phyloP scores from a whole-genome alignment of 148 eudicot species.

The Tetragonia tetragonoides region DNA sequence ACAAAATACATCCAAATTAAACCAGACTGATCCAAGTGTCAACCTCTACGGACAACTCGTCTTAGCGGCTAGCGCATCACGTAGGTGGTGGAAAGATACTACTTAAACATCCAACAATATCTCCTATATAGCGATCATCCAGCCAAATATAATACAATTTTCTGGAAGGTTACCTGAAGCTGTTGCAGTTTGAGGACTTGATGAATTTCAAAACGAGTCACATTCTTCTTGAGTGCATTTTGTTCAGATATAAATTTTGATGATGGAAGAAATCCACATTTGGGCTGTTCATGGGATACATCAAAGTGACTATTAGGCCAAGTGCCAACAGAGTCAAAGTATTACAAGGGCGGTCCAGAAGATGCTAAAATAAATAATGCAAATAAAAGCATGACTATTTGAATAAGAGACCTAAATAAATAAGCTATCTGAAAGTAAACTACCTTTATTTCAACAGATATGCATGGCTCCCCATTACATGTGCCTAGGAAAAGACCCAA shows the following conservation, averaged over 20 bases:
- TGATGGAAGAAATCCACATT: constrained; percentile 90
- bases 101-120: background rate
- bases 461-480: constrained; percentile 39
- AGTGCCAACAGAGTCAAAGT: constrained; percentile 10
- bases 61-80: background rate
- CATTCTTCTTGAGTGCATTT: constrained; percentile 63
- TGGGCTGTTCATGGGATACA: constrained; percentile 61
- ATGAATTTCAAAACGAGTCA: constrained; percentile 88
- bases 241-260: constrained; percentile 65
- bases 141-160: background rate
- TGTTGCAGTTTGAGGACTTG: constrained; percentile 69
- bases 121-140: background rate
- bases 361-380: background rate
- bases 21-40: background rate
- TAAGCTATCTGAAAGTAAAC: background rate
- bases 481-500: constrained; percentile 36
- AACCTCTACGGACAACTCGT: background rate
- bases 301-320: constrained; percentile 16
- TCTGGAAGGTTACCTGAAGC: constrained; percentile 49
- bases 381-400: background rate
- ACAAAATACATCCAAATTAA: background rate
- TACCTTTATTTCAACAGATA: constrained; percentile 83
- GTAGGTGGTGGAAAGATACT: background rate
- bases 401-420: background rate
- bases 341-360: background rate